Evolutionary conservation across 305 asterid genomes (phyloP), one percentile per base, ranked within the genome.

Genomic region (Fraxinus platypoda): DNA sequence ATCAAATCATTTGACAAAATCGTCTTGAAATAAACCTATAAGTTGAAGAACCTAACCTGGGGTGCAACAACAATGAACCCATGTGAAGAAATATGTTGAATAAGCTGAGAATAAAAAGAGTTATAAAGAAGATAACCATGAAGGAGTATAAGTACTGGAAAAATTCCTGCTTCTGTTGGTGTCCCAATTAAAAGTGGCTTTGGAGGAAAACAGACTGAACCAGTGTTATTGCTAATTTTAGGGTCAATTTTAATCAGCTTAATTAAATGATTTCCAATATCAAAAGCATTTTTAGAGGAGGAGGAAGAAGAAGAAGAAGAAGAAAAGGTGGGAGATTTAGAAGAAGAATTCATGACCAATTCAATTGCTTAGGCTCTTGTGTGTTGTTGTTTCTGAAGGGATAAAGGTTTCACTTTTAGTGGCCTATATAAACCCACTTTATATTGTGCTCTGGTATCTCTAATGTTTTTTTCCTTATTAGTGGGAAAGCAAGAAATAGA

Each of bases 71-170:
- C 93, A 17, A 95, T 87, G 92, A 91, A 92, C 9, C 97, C 99
- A 85, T 95, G 97, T 4, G 97, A 95, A 33, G 96, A 91, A 52
- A 95, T 83, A 86, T 93, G 97, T 1, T 87, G 95, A 76, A 52
- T 52, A 17, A 52, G 62, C 62, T 52, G 93, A 78, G 98, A 90
- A 89, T 94, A 95, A 91, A 94, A 95, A 15, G 94, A 88, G 81
- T 94, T 95, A 90, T 87, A 79, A 52, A 93, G 93, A 77, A 94
- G 97, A 78, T 84, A 95, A 75, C 99, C 99, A 87, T 95, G 98
- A 43, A 94, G 97, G 84, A 95, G 87, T 15, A 95, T 0, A 7
- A 95, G 75, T 8, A 95, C 93, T 6, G 97, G 97, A 79, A 81
- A 94, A 6, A 38, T 28, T 34, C 98, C 97, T 23, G 81, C 68